These are phyloP conservation scores for Acanthamoeba divionensis DNA, from an alignment of 208 protist genomes.

Conservation along the genomic window DNA sequence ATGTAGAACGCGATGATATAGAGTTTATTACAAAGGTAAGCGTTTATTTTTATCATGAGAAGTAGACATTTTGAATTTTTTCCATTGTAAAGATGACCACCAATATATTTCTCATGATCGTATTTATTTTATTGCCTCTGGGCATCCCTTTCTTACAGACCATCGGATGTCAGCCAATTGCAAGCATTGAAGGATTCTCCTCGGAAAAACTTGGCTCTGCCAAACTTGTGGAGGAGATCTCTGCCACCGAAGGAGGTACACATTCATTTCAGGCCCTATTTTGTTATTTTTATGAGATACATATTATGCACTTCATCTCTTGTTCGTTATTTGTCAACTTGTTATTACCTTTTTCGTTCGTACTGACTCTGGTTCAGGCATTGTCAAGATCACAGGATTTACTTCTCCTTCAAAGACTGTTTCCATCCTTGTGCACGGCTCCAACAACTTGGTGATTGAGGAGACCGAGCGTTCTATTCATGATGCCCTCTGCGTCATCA, in stretches of 20 bases:
- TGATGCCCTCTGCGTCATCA: slow-evolving; percentile 99
- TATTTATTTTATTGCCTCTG: neutral
- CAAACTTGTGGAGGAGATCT: slow-evolving; percentile 92
- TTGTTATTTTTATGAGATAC: neutral
- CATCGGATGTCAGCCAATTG: slow-evolving; percentile 94
- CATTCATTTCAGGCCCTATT: no score
- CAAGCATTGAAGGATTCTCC: slow-evolving; percentile 93
- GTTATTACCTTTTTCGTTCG: slow-evolving; percentile 81
- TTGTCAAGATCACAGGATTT: slow-evolving; percentile 94
- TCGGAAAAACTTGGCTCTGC: slow-evolving; percentile 95
- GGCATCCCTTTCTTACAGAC: slow-evolving; percentile 74
- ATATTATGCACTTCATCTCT: neutral
- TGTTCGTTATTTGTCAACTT: slow-evolving; percentile 51
- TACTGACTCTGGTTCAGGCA: no score
- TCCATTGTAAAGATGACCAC: neutral
- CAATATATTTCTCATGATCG: neutral
- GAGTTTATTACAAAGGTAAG: slow-evolving; percentile 96
- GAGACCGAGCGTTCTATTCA: slow-evolving; percentile 98
- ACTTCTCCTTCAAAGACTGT: slow-evolving; percentile 89
- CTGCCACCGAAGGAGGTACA: slow-evolving; percentile 62
- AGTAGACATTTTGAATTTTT: no score
- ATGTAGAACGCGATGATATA: slow-evolving; percentile 98
- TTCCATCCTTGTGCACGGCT: slow-evolving; percentile 93
- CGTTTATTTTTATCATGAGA: slow-evolving; percentile 12
- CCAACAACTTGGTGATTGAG: slow-evolving; percentile 95